Evolutionary conservation across 768 basidiomycete species (phyloP), one percentile per base, ranked within the genome.

Genomic region (Mycena polygramma): DNA sequence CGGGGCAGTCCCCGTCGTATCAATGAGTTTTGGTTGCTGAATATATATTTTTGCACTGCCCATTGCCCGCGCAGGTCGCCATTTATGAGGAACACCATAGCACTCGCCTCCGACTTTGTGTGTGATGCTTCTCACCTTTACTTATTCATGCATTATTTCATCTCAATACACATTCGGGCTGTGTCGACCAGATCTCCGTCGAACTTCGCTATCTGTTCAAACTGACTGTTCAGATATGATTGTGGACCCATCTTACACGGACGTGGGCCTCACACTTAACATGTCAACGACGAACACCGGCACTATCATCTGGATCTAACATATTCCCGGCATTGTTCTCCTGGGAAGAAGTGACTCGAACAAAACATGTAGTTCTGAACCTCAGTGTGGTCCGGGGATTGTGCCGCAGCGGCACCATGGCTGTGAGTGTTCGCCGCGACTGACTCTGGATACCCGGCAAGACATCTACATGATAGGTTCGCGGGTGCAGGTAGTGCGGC

Each of bases 211-310:
- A n/a, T n/a, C n/a, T n/a, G n/a, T n/a, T n/a, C n/a, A n/a, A n/a
- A n/a, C 39, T 39, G 39, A 39, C 13, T 7, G 7, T 13, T 13
- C 39, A 13, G 39, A 39, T 39, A 39, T 13, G 39, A 39, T 77
- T 68, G 81, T 80, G 8, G 83, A 83, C 54, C 83, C 1, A 80
- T 83, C 41, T 82, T 80, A 24, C 0, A 70, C 69, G 11, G 82
- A 84, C 66, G 71, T 84, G 15, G 82, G 82, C 3, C 83, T 84
- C 68, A 81, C 76, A 14, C 82, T 83, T 45, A 72, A 82, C 60
- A 79, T n/a, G n/a, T n/a, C n/a, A n/a, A n/a, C 79, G 5, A 79
- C 82, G 22, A 83, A 83, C 54, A 77, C 78, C 17, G 82, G 78
- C 4, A 80, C 79, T 7, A 80, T 81, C 22, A 76, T 83, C 52